A percentile compares a stretch with the other conserved stretches of the same genome.
These are phyloP conservation scores for Colletotrichum viniferum DNA, from an alignment of 2,329 filamentous ascomycete species.

Conservation along the genomic window DNA sequence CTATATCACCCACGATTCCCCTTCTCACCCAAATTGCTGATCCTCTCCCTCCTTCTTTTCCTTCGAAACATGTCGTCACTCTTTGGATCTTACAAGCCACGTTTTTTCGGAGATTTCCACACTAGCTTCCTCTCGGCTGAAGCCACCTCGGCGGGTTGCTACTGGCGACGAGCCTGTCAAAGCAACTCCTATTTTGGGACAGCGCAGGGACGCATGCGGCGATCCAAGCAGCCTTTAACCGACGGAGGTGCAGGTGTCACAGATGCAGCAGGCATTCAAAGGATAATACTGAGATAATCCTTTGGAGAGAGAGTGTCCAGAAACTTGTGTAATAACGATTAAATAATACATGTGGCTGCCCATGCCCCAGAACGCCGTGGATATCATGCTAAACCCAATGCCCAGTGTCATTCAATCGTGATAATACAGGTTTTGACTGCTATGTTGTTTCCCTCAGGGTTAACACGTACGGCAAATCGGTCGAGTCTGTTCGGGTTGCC, in stretches of 20 bases:
- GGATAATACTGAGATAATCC: neutral
- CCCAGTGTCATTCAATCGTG: constrained; percentile 14
- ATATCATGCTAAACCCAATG: constrained; percentile 14
- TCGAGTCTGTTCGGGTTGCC: constrained; percentile 38
- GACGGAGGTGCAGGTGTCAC: neutral
- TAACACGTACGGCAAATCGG: constrained; percentile 38
- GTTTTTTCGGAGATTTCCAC: neutral
- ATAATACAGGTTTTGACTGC: neutral
- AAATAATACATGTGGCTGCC: neutral
- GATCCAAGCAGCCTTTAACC: neutral
- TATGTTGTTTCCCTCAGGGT: constrained; percentile 20
- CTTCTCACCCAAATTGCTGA: neutral
- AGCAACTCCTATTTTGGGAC: neutral
- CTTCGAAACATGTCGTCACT: neutral
- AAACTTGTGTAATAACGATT: constrained; percentile 3
- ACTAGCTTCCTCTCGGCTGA: neutral
- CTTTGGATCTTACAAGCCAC: neutral
- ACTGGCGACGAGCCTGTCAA: neutral
- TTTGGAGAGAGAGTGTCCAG: neutral
- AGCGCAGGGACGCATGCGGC: neutral
- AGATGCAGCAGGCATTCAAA: neutral
- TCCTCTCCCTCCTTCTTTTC: neutral
- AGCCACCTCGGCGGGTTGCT: neutral
- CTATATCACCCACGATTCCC: neutral
- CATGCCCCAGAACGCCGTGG: constrained; percentile 10